phyloP scores from a whole-genome alignment of 805 yeast genomes.

The Brettanomyces sp. region DNA sequence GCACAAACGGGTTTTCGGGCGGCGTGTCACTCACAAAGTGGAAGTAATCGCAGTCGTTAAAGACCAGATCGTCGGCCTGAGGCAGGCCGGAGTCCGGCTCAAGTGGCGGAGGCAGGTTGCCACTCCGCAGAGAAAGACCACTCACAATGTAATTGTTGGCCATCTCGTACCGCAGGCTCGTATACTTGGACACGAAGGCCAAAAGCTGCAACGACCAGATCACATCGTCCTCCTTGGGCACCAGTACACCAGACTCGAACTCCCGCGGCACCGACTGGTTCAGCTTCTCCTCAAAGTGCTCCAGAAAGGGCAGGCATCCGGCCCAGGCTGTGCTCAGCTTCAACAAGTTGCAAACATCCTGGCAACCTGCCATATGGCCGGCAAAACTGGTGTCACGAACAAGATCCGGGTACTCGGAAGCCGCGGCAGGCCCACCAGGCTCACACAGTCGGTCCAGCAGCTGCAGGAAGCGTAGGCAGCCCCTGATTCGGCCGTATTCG shows the following conservation, averaged over 20 bases:
- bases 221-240: constrained; percentile 89
- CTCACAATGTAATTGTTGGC: constrained; percentile 72
- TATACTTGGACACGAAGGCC: constrained; percentile 89
- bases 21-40: neutral
- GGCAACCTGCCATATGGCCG: constrained; percentile 17
- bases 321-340: constrained; percentile 10
- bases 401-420: constrained; percentile 16
- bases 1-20: neutral
- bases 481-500: constrained; percentile 17
- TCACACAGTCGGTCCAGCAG: constrained; percentile 15
- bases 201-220: constrained; percentile 87
- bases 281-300: constrained; percentile 13
- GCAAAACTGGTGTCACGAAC: constrained; percentile 16
- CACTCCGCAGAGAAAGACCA: constrained; percentile 46
- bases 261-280: constrained; percentile 36
- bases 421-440: too few relatives aligned
- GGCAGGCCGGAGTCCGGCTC: constrained; percentile 15
- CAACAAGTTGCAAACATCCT: constrained; percentile 22
- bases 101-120: constrained; percentile 24
- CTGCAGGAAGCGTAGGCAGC: constrained; percentile 19
- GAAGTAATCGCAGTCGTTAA: constrained; percentile 17
- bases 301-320: constrained; percentile 13
- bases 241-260: constrained; percentile 60
- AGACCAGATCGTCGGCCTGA: constrained; percentile 17
- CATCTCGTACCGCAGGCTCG: constrained; percentile 62